Evolutionary conservation across 139 green algal genomes (phyloP).

Genomic region (Mychonastes homosphaera): DNA sequence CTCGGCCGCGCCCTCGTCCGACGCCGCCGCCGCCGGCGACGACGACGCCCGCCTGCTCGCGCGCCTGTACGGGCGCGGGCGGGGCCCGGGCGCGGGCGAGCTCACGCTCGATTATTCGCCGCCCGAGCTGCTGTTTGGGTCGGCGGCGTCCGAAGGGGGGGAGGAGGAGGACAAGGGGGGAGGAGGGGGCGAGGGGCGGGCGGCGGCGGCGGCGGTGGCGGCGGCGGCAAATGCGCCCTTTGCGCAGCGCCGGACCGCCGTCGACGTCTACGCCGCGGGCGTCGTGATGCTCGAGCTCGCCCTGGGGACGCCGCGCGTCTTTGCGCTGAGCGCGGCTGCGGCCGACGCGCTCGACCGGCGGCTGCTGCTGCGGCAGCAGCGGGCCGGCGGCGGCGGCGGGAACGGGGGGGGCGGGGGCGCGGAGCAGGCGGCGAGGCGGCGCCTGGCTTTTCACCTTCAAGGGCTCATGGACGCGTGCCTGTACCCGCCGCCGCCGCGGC

Average conservation of each 20-base stretch:
- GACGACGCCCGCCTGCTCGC: too few species aligned
- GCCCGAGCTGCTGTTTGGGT: conserved; percentile 51
- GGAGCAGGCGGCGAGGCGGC: too few species aligned
- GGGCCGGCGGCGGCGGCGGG: too few species aligned
- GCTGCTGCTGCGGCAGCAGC: conserved; percentile 25
- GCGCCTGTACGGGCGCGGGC: conserved; percentile 30
- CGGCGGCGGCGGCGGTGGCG: not conserved
- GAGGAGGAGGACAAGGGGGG: not conserved
- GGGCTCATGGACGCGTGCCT: conserved; percentile 64
- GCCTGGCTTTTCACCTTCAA: conserved; percentile 41
- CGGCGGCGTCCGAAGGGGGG: too few species aligned
- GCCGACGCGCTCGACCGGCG: conserved; percentile 35
- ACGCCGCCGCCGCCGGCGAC: not conserved
- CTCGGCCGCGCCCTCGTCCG: conserved; percentile 34
- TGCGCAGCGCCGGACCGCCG: conserved; percentile 27
- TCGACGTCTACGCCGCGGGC: conserved; percentile 44
- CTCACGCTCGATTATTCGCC: conserved; percentile 62
- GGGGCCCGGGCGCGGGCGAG: conserved; percentile 39
- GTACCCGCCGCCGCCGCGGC: conserved; percentile 39
- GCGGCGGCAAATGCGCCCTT: not conserved
- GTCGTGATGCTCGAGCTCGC: conserved; percentile 66
- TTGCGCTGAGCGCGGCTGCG: conserved; percentile 27
- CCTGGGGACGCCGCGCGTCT: conserved; percentile 55
- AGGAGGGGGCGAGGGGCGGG: not conserved
- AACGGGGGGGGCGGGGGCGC: too few species aligned